A percentile compares a stretch with the other conserved stretches of the same genome.
These are phyloP conservation scores for Nitzschia putrida DNA, from an alignment of 108 stramenopile species.

Conservation along the genomic window DNA sequence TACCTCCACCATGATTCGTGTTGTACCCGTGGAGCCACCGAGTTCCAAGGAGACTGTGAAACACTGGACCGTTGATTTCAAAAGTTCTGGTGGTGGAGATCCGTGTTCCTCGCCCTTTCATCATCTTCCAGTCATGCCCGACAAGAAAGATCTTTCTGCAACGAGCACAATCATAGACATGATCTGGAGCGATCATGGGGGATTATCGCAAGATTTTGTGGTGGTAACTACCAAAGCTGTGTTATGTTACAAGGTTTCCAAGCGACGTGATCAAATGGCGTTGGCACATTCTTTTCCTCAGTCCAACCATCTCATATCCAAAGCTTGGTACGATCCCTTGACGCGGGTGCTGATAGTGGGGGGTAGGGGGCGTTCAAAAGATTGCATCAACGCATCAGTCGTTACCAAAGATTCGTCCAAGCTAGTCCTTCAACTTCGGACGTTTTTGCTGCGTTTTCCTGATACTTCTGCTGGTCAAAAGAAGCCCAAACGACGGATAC, in stretches of 20 bases:
- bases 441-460: constrained; percentile 8
- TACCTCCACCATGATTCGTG: not conserved
- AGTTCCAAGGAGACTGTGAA: not conserved
- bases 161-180: not conserved
- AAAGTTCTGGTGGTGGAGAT: not conserved
- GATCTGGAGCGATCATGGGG: constrained; percentile 7
- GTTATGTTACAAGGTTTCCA: constrained; percentile 4
- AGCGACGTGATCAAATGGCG: constrained; percentile 10
- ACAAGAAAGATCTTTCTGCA: not conserved
- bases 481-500: not conserved
- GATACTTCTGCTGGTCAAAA: not conserved
- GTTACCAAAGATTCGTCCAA: not conserved
- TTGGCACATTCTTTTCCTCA: constrained; percentile 2
- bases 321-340: not conserved
- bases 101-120: not conserved
- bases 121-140: not conserved
- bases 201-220: constrained; percentile 11
- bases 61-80: constrained; percentile 9
- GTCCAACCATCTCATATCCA: not conserved
- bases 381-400: not conserved
- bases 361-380: not conserved
- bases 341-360: constrained; percentile 7
- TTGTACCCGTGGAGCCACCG: not conserved
- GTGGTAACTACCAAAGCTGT: constrained; percentile 10
- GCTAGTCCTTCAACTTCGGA: not conserved